These are phyloP conservation scores for Sphagnum contortum DNA, from an alignment of 225 moss, liverwort and hornwort species.

Conservation along the genomic window DNA sequence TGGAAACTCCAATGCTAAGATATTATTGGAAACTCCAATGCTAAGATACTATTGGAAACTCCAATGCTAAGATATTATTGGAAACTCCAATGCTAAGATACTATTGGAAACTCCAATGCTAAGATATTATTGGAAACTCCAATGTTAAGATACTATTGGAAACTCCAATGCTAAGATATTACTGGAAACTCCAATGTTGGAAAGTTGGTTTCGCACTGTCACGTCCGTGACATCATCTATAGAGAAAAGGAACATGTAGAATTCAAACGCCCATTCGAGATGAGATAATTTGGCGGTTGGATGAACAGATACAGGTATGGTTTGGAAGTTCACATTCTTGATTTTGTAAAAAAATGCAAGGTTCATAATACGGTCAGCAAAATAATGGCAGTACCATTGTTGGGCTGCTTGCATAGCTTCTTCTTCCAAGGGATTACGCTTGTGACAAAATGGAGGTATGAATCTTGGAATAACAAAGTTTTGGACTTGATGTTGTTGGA, in stretches of 20 bases:
- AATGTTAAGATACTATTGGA: too few species aligned
- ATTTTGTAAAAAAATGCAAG: neutral
- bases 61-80: too few species aligned
- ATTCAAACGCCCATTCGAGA: neutral
- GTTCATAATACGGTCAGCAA: neutral
- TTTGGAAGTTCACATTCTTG: neutral
- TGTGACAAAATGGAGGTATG: constrained; percentile 2
- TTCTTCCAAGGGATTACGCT: neutral
- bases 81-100: too few species aligned
- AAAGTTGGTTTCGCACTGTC: too few species aligned
- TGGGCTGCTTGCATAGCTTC: neutral
- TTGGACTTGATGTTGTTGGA: neutral
- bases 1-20: too few species aligned
- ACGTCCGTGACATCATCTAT: too few species aligned
- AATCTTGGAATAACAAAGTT: constrained; percentile 6
- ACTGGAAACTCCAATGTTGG: too few species aligned
- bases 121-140: too few species aligned
- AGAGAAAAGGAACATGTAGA: neutral
- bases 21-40: too few species aligned
- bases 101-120: too few species aligned
- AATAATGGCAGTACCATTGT: constrained; percentile 5
- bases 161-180: too few species aligned
- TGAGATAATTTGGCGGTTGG: neutral
- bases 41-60: too few species aligned
- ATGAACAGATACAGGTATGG: neutral